Percentiles rank a stretch among this genome's conserved stretches.
These are phyloP conservation scores for Fusarium nodosum DNA, from an alignment of 2,329 filamentous ascomycete genomes.

Conservation along the genomic window DNA sequence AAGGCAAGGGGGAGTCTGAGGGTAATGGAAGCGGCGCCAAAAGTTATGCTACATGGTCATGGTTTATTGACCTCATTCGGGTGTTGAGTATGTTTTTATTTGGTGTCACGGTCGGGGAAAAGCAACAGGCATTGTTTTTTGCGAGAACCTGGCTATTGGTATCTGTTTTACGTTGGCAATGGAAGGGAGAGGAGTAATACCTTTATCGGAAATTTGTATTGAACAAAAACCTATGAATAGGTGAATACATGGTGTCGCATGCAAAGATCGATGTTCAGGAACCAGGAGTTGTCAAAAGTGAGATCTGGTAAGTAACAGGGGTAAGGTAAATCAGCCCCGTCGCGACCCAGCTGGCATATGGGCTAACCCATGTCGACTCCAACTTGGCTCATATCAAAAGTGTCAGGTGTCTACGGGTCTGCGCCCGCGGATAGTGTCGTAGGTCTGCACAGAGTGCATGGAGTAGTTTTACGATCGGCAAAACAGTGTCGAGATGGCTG, in stretches of 20 bases:
- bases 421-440: background rate
- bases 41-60: conserved; percentile 40
- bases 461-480: background rate
- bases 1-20: conserved; percentile 35
- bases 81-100: conserved; percentile 40
- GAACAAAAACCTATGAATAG: conserved; percentile 22
- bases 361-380: conserved; percentile 11
- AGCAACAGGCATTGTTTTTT: conserved; percentile 40
- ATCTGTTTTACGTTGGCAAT: conserved; percentile 14
- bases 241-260: conserved; percentile 30
- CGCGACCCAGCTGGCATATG: conserved; percentile 3
- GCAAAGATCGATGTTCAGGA: conserved; percentile 27
- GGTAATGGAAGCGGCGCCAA: conserved; percentile 26
- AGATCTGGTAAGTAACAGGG: conserved; percentile 36
- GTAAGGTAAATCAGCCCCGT: background rate
- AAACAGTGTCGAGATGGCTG: background rate
- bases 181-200: conserved; percentile 32
- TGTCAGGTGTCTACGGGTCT: background rate
- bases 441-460: background rate
- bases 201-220: conserved; percentile 16
- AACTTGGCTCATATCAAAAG: conserved; percentile 5
- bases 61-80: conserved; percentile 27
- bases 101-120: conserved; percentile 45
- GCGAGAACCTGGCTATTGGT: conserved; percentile 38
- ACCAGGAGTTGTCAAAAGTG: conserved; percentile 27